Evolutionary conservation across 495 filamentous ascomycete species (phyloP), one percentile per base, ranked within the genome.

Genomic region (Aspergillus nidulans): DNA sequence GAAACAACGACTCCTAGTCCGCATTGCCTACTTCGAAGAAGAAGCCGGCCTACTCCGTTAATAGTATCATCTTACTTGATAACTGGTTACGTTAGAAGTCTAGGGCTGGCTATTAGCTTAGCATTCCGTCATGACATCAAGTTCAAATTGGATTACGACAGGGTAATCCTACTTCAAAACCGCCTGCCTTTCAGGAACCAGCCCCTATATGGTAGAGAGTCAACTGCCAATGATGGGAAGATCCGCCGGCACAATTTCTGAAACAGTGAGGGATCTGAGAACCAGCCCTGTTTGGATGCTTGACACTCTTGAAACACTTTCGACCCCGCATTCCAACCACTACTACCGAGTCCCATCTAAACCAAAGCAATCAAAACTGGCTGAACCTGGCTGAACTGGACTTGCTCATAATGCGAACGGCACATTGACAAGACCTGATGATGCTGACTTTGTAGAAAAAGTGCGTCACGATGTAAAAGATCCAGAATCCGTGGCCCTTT

Each of bases 251-350:
- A 48, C 34, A 34, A 18, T 44, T 42, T n/a, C 43, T 54, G 49
- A 61, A 61, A 56, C 54, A 38, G 41, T 46, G 45, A 47, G 45
- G 26, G 52, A 55, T 49, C 42, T 52, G 53, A 36, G 21, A 59
- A 19, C 24, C 41, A 46, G 28, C 52, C 50, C 28, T 5, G 23
- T 26, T 49, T 50, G 45, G 49, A 25, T 48, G 61, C 52, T 63
- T 55, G 57, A 52, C 57, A 50, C 34, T 49, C 18, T 42, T 61
- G 62, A 61, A 64, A 64, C 62, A 53, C 47, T 21, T 51, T 57
- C 40, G 41, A 57, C 62, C 62, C 62, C 62, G 62, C 62, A 59
- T 64, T 61, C 58, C 62, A 59, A 26, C 16, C 24, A 39, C 53
- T 34, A 12, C 50, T 34, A 12, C 50, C 46, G 46, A 57, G 51